Conservation (phyloP, 768 basidiomycete species). For the Lactarius hengduanensis region DNA sequence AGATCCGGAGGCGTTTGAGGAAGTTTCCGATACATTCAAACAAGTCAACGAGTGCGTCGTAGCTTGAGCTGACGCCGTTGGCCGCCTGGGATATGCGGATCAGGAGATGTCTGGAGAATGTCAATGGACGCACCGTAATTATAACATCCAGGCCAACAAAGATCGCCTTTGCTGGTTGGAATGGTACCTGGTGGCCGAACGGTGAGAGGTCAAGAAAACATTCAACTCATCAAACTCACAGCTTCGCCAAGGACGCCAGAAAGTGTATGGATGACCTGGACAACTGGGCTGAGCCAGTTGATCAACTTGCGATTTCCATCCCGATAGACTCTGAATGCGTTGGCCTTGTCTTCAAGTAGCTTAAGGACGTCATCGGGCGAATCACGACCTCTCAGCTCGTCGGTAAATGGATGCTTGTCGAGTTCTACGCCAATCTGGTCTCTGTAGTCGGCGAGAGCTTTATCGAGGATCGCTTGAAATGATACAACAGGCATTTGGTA, state of each 20-base stretch:
- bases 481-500: neutral
- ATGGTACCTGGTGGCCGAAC: neutral
- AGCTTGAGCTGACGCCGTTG: neutral
- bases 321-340: neutral
- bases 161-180: neutral
- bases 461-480: neutral
- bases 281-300: neutral
- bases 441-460: constrained; percentile 1
- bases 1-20: constrained; percentile 7
- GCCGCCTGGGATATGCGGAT: neutral
- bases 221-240: neutral
- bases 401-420: constrained; percentile 2
- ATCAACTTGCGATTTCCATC: neutral
- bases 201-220: neutral
- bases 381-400: neutral
- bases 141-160: constrained; percentile 6
- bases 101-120: too few species aligned
- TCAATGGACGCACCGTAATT: neutral
- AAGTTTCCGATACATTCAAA: constrained; percentile 10
- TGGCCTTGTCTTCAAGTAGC: neutral
- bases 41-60: constrained; percentile 2
- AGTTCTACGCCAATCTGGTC: neutral
- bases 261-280: neutral
- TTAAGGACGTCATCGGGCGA: neutral
- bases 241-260: neutral